phyloP scores from a whole-genome alignment of 2,329 filamentous ascomycete species.

The Neopestalotiopsis sp. region DNA sequence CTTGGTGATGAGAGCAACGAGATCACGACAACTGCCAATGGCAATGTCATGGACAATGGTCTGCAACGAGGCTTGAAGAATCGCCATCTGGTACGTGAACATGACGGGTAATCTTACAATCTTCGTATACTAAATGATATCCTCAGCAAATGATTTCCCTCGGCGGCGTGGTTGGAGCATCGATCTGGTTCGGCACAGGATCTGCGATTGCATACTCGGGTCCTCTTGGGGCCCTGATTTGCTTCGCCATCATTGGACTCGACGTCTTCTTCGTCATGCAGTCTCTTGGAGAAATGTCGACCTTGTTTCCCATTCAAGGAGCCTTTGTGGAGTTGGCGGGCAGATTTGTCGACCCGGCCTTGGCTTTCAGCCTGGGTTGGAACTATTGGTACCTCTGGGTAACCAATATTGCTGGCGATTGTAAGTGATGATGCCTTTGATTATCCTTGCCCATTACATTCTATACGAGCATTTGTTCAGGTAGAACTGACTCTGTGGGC shows the following conservation, averaged over 20 bases:
- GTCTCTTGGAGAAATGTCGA: conserved; percentile 61
- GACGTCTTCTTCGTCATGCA: conserved; percentile 51
- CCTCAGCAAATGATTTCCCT: conserved; percentile 35
- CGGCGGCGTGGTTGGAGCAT: conserved; percentile 34
- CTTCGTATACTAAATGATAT: neutral
- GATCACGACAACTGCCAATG: conserved; percentile 27
- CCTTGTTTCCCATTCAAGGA: conserved; percentile 57
- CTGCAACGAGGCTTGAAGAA: conserved; percentile 35
- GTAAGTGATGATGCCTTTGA: neutral
- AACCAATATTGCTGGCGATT: conserved; percentile 40
- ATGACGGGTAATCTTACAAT: neutral
- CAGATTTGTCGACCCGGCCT: conserved; percentile 54
- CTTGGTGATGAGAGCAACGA: conserved; percentile 9
- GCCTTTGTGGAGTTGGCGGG: conserved; percentile 57
- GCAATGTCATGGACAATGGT: conserved; percentile 34
- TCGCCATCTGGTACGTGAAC: conserved; percentile 31
- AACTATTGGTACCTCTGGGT: conserved; percentile 56
- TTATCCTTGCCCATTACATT: too few species aligned
- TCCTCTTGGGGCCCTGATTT: conserved; percentile 37
- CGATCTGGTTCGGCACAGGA: conserved; percentile 36
- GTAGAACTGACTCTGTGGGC: neutral
- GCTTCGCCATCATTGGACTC: conserved; percentile 38
- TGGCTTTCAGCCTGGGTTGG: conserved; percentile 54
- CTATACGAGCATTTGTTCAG: too few species aligned
- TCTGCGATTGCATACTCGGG: conserved; percentile 37